A percentile compares a stretch with the other conserved stretches of the same genome.
These are phyloP conservation scores for Teratosphaeriaceae sp. DNA, from an alignment of 2,329 filamentous ascomycete species.

Conservation along the genomic window DNA sequence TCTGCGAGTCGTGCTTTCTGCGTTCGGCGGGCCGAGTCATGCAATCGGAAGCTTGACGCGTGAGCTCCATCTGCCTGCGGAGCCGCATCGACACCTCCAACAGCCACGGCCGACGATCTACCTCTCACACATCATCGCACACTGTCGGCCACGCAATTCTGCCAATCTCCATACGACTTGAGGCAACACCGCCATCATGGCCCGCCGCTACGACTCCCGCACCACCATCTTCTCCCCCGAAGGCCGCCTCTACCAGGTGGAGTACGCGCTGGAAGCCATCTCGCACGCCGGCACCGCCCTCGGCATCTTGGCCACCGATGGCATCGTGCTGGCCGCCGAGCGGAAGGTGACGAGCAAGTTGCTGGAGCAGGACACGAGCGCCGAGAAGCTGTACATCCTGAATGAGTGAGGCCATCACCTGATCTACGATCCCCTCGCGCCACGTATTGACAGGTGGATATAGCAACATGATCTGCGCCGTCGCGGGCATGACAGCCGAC, in stretches of 20 bases:
- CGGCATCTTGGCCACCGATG: conserved; percentile 94
- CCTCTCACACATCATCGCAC: too few relatives aligned
- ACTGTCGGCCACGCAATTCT: too few relatives aligned
- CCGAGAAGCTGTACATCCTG: conserved; percentile 98
- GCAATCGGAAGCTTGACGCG: conserved; percentile 7
- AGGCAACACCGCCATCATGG: too few relatives aligned
- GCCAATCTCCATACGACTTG: too few relatives aligned
- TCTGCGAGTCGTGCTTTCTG: background rate
- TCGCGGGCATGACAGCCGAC: conserved; percentile 98
- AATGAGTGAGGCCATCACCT: conserved; percentile 70
- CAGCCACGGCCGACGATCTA: background rate
- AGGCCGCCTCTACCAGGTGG: conserved; percentile 96
- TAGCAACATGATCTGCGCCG: conserved; percentile 99
- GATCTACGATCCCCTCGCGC: conserved; percentile 6
- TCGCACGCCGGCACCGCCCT: conserved; percentile 96
- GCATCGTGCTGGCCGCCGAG: conserved; percentile 95
- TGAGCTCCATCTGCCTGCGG: conserved; percentile 1
- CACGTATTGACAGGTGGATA: conserved; percentile 2
- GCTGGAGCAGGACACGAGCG: conserved; percentile 97
- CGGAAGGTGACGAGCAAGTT: conserved; percentile 99
- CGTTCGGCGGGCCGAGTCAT: background rate
- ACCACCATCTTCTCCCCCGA: conserved; percentile 99
- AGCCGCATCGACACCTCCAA: background rate
- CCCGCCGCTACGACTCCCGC: conserved; percentile 30
- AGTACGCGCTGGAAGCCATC: conserved; percentile 98